phyloP scores from a whole-genome alignment of 208 protist species.

The Borovskyia barvae region DNA sequence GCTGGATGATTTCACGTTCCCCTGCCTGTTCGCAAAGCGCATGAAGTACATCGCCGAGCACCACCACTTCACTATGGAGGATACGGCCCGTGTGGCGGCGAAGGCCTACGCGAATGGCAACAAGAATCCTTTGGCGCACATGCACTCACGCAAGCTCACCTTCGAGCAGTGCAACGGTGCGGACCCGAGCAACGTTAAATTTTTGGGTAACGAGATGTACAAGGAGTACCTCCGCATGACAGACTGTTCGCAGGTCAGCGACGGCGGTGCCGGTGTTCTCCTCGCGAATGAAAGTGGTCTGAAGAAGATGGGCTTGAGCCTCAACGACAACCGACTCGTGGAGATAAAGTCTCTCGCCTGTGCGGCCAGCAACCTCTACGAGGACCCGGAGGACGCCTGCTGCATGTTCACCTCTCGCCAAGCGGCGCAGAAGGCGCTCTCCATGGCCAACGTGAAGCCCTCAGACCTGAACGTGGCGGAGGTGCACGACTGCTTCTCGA shows the following conservation, averaged over 20 bases:
- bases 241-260: conserved; percentile 91
- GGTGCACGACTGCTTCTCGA: conserved; percentile 94
- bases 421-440: conserved; percentile 76
- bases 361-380: conserved; percentile 76
- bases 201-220: conserved; percentile 84
- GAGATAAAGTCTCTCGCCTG: conserved; percentile 69
- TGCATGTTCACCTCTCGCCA: conserved; percentile 69
- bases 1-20: conserved; percentile 92
- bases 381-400: conserved; percentile 63
- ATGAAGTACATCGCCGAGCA: conserved; percentile 78
- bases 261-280: conserved; percentile 82
- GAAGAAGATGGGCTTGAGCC: conserved; percentile 66
- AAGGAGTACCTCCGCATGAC: conserved; percentile 77
- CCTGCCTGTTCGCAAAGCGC: conserved; percentile 87
- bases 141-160: conserved; percentile 71
- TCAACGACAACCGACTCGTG: conserved; percentile 59
- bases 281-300: conserved; percentile 83
- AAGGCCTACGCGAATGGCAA: conserved; percentile 91
- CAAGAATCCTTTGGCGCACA: conserved; percentile 89
- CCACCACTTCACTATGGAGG: conserved; percentile 83
- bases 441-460: conserved; percentile 55
- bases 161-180: conserved; percentile 64
- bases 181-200: conserved; percentile 66
- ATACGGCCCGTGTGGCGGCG: conserved; percentile 79
- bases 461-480: conserved; percentile 76